A percentile compares a stretch with the other conserved stretches of the same genome.
These are phyloP conservation scores for Crithidia bombi DNA, from an alignment of 208 protist genomes.

Conservation along the genomic window DNA sequence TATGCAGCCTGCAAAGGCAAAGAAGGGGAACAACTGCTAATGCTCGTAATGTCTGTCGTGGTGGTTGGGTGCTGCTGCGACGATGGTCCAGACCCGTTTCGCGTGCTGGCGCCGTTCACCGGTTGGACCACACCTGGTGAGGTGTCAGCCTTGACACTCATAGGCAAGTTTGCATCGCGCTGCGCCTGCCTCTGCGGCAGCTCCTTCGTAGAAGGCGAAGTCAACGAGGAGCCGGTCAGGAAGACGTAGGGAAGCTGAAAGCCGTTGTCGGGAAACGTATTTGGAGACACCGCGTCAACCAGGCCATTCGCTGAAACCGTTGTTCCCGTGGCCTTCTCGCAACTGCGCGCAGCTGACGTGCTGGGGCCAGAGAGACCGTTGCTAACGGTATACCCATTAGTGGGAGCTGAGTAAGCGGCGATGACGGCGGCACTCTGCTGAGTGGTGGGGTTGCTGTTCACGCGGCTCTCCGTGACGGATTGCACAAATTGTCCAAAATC, in stretches of 20 bases:
- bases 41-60: neutral
- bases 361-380: neutral
- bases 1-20: conserved; percentile 13
- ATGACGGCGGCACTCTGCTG: conserved; percentile 22
- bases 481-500: conserved; percentile 34
- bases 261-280: neutral
- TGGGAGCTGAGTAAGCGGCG: neutral
- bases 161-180: neutral
- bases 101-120: neutral
- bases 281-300: neutral
- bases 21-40: conserved; percentile 2
- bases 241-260: conserved; percentile 26
- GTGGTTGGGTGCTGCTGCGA: neutral
- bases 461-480: conserved; percentile 30
- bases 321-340: neutral
- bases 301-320: too few relatives aligned
- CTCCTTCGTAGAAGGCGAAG: conserved; percentile 10
- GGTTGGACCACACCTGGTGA: neutral
- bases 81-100: neutral
- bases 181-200: neutral
- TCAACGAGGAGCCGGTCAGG: conserved; percentile 11
- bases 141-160: neutral
- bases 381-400: neutral
- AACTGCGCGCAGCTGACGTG: neutral
- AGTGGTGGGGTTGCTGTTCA: conserved; percentile 24